These are phyloP conservation scores for Corymbia maculata DNA, from an alignment of 345 rosid genomes.

Conservation along the genomic window DNA sequence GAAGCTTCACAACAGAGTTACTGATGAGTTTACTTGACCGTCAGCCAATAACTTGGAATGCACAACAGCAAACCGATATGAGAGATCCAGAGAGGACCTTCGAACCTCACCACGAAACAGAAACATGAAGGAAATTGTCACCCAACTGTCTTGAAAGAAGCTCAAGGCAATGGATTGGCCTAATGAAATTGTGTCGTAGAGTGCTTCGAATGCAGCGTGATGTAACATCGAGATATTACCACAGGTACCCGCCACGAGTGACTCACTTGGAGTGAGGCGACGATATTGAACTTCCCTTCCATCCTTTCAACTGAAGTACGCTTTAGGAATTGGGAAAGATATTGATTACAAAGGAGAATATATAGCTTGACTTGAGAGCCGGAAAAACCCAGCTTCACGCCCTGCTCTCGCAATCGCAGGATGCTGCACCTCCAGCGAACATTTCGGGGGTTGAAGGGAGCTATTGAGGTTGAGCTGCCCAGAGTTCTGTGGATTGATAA, in stretches of 20 bases:
- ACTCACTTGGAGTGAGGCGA: not conserved
- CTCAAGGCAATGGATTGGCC: not conserved
- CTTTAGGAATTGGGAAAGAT: not conserved
- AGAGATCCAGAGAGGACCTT: not conserved
- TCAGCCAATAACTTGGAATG: not conserved
- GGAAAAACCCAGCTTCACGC: not conserved
- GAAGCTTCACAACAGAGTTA: not conserved
- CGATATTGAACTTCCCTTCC: not conserved
- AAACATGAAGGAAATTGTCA: not conserved
- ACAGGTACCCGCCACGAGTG: not conserved
- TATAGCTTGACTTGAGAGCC: not conserved
- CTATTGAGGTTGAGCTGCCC: not conserved
- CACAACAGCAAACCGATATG: fast-evolving
- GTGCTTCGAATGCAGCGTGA: not conserved
- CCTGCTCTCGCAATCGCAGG: not conserved
- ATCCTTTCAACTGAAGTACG: not conserved
- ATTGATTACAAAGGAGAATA: not conserved
- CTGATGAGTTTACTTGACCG: not conserved
- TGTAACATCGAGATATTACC: not conserved
- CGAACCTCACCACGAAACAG: not conserved
- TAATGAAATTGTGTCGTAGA: not conserved
- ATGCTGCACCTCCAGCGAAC: not conserved
- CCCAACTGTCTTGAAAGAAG: not conserved
- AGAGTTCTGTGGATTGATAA: not conserved
- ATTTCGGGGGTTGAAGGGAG: not conserved